Evolutionary conservation across 2,329 filamentous ascomycete species (phyloP), one percentile per base, ranked within the genome.

Genomic region (Aspergillus fijiensis): DNA sequence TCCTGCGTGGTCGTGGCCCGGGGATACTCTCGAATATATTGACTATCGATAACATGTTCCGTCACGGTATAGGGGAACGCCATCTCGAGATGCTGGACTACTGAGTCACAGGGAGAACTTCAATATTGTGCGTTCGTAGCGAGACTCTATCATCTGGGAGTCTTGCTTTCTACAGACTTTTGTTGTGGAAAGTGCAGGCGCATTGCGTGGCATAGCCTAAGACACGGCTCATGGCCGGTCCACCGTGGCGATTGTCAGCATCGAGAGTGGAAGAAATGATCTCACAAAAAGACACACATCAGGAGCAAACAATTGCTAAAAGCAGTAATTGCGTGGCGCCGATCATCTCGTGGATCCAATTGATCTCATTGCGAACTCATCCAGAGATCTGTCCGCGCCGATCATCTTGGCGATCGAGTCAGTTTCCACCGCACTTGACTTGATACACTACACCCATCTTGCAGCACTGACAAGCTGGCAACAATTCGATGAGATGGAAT

Each of bases 41-140:
- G 76, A 49, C 76, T 77, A 63, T 74, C 77, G 57, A 84, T 62
- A 35, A 74, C 71, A 65, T 85, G 82, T 66, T 84, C 80, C n/a
- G 79, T 72, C 58, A 84, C 70, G 16, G 68, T 69, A 69, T 82
- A 67, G 2, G 56, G 57, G n/a, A 49, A 35, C 51, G 48, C 25
- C 49, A 50, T 50, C 49, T 31, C n/a, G 49, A 50, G 49, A 10
- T 29, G n/a, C 23, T 25, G 21, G 25, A 50, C 5, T 11, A 23
- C 3, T 9, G 7, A 50, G 21, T 50, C 7, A 3, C 21, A 1
- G 39, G 33, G 33, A 12, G 33, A 16, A 35, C 3, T 35, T 16
- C 11, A 5, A 10, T 35, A 35, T 35, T 16, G 33, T 35, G 33
- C 11, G 14, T 12, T 12, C 5, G 12, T 35, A 12, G 11, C 14